Base-by-base conservation (phyloP, 805 yeast genomes). In the Metschnikowia hibisci region DNA sequence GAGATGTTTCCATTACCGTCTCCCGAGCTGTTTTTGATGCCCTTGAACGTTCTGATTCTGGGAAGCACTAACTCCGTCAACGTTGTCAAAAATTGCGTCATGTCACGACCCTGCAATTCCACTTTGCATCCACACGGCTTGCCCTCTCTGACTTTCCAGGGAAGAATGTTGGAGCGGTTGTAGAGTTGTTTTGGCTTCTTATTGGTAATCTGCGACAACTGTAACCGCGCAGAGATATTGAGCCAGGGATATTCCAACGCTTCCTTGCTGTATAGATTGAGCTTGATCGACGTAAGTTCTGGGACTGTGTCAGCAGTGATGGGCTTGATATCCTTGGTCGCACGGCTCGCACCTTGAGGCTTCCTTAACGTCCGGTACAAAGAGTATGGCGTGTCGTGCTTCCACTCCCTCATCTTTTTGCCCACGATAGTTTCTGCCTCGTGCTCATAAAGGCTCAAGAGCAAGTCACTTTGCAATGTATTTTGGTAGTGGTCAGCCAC, bases 131-230 rank as follows among this genome's bases (percentile, higher is more conserved):
- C 99, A 80, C 95, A 85, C 39, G 83, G 83, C 73, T 80, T 82
- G 31, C 96, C 96, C 38, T 81, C 81, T 64, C 97, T 81, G 42
- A 90, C 75, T 53, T 82, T 81, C 96, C 96, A 90, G 35, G 79
- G 76, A 42, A 90, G 84, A 27, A 87, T 86, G 64, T 88, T 88
- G 8, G 87, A 75, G 58, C 79, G 84, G 32, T 95, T 84, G 59
- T 71, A 85, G 13, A 88, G 69, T 18, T 84, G 76, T 47, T 73
- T 69, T 30, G 97, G 89, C 62, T 88, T 87, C 48, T 76, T 80
- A 48, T 96, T 96, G n/a, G 99, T 91, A 56, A 93, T 85, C 63
- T 91, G 98, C 56, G 93, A 95, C 45, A 93, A 61, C 66, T 86
- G 91, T 46, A 87, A 73, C 40, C 80, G 72, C 9, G 95, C 87